Evolutionary conservation across 2,329 filamentous ascomycete species (phyloP).

Genomic region (Ascochyta pisi): DNA sequence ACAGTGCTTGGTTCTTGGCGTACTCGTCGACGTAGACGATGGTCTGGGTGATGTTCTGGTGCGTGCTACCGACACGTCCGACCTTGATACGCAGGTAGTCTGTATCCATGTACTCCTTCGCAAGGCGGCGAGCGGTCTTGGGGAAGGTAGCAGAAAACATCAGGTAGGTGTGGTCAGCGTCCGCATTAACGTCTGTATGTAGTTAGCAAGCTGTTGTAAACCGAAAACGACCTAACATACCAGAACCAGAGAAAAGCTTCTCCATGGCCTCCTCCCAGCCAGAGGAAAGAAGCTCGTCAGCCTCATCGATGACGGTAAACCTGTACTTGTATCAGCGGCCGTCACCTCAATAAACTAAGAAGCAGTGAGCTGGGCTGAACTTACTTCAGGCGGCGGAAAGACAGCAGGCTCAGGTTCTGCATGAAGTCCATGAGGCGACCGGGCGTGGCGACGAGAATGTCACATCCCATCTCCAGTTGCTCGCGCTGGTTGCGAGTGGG

Average conservation of each 20-base stretch:
- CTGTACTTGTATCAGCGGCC: constrained; percentile 11
- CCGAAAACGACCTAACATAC: constrained; percentile 59
- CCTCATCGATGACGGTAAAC: constrained; percentile 73
- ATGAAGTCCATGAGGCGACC: constrained; percentile 89
- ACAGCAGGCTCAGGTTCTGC: constrained; percentile 70
- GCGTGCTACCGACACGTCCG: constrained; percentile 83
- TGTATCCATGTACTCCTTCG: constrained; percentile 74
- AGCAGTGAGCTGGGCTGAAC: constrained; percentile 30
- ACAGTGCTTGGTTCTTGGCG: constrained; percentile 73
- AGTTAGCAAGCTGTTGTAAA: constrained; percentile 18
- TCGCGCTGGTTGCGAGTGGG: constrained; percentile 72
- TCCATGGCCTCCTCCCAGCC: constrained; percentile 81
- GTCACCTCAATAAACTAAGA: neutral
- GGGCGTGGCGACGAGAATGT: constrained; percentile 86
- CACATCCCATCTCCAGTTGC: constrained; percentile 83
- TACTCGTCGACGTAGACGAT: constrained; percentile 71
- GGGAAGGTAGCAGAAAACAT: constrained; percentile 97
- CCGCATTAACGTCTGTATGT: constrained; percentile 73
- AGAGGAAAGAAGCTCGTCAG: constrained; percentile 84
- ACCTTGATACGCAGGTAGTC: constrained; percentile 83
- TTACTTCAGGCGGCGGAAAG: constrained; percentile 77
- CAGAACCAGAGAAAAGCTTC: constrained; percentile 79
- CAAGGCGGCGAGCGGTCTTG: constrained; percentile 76
- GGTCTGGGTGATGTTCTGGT: constrained; percentile 80
- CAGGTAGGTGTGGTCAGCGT: constrained; percentile 71